These are phyloP conservation scores for Mortierella sp. DNA, from an alignment of 371 early-diverging fungal species.

Conservation along the genomic window DNA sequence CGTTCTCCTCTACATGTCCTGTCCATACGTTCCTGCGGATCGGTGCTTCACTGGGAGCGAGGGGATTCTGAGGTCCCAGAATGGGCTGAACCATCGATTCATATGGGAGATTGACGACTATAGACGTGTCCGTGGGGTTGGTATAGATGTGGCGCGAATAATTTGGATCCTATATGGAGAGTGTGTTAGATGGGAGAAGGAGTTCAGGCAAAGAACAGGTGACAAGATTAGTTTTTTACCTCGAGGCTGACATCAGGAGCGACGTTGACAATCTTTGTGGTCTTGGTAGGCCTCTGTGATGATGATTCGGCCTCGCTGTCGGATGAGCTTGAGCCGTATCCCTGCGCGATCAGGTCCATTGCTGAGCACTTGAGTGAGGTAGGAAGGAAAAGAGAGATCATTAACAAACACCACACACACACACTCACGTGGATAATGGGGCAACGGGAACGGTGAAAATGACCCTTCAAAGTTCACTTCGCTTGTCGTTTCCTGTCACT, in stretches of 20 bases:
- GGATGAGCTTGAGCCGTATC: slow-evolving; percentile 63
- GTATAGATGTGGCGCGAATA: slow-evolving; percentile 60
- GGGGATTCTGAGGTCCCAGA: slow-evolving; percentile 85
- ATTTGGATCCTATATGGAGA: slow-evolving; percentile 56
- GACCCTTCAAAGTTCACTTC: background rate
- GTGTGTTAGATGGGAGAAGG: background rate
- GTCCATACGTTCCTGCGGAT: slow-evolving; percentile 74
- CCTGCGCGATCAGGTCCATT: slow-evolving; percentile 52
- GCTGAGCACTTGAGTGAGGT: background rate
- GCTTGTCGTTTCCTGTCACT: background rate
- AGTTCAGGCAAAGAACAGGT: background rate
- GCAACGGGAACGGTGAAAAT: too few species aligned
- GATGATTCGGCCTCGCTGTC: slow-evolving; percentile 61
- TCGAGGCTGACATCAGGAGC: slow-evolving; percentile 83
- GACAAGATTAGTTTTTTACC: slow-evolving; percentile 52
- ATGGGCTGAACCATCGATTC: slow-evolving; percentile 73
- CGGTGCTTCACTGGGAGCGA: slow-evolving; percentile 55
- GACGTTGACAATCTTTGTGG: slow-evolving; percentile 60
- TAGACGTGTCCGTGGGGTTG: slow-evolving; percentile 72
- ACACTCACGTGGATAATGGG: too few species aligned
- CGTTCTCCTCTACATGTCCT: slow-evolving; percentile 86
- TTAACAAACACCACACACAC: too few species aligned
- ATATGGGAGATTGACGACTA: slow-evolving; percentile 84
- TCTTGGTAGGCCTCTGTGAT: slow-evolving; percentile 13
- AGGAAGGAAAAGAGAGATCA: too few species aligned